Evolutionary conservation across 768 basidiomycete genomes (phyloP).

Genomic region (Termitomyces sp.): DNA sequence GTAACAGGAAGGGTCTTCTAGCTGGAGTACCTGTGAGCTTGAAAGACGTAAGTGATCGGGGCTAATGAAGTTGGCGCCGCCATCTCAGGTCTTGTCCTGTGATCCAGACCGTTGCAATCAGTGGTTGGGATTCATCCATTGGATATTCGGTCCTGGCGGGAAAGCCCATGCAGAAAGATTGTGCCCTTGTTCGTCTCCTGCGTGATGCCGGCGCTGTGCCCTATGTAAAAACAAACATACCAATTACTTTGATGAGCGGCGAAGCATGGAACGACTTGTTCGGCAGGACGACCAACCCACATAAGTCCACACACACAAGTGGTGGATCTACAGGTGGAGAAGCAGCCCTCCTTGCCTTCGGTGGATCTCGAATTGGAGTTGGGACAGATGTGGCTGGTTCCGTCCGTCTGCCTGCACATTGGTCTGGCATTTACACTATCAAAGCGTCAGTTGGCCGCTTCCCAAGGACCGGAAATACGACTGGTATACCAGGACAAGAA

Average conservation of each 20-base stretch:
- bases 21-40: constrained; percentile 52
- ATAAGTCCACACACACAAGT: constrained; percentile 45
- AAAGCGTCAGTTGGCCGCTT: constrained; percentile 47
- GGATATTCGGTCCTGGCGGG: constrained; percentile 51
- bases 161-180: constrained; percentile 39
- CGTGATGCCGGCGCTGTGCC: constrained; percentile 60
- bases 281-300: constrained; percentile 56
- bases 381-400: constrained; percentile 71
- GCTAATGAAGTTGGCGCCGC: constrained; percentile 4
- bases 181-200: constrained; percentile 46
- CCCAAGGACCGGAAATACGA: constrained; percentile 36
- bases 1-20: constrained; percentile 30
- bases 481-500: constrained; percentile 53
- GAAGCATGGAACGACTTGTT: constrained; percentile 55
- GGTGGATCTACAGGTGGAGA: constrained; percentile 74
- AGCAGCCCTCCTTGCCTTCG: constrained; percentile 54
- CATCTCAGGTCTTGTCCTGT: constrained; percentile 1
- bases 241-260: constrained; percentile 53
- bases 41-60: constrained; percentile 33
- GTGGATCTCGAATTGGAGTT: constrained; percentile 56
- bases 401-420: constrained; percentile 61
- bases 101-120: constrained; percentile 40
- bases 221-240: constrained; percentile 64
- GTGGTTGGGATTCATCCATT: constrained; percentile 52
- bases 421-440: constrained; percentile 57